Evolutionary conservation across 2,329 filamentous ascomycete species (phyloP).

Genomic region (Whalleya microplaca): DNA sequence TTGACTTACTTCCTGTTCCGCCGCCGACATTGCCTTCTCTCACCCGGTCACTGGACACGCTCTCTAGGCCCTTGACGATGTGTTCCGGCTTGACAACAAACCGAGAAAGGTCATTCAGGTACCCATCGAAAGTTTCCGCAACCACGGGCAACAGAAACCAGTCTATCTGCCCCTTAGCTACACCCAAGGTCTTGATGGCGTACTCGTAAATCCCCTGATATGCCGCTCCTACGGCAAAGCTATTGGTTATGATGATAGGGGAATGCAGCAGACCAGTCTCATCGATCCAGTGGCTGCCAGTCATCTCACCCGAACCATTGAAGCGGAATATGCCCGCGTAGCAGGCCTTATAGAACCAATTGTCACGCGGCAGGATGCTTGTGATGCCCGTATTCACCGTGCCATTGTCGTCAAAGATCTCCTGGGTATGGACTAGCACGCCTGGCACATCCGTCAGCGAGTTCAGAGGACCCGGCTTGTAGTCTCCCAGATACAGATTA

Average conservation of each 20-base stretch:
- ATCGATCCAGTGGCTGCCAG: conserved; percentile 63
- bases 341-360: conserved; percentile 50
- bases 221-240: conserved; percentile 59
- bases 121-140: conserved; percentile 66
- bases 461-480: conserved; percentile 49
- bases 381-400: conserved; percentile 55
- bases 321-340: conserved; percentile 61
- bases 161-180: conserved; percentile 48
- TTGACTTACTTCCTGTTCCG: conserved; percentile 56
- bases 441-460: conserved; percentile 56
- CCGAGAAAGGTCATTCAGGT: conserved; percentile 58
- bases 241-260: conserved; percentile 64
- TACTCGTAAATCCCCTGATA: conserved; percentile 64
- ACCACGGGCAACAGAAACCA: conserved; percentile 63
- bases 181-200: conserved; percentile 49
- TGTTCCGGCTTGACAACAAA: conserved; percentile 59
- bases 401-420: conserved; percentile 41
- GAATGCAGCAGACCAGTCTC: conserved; percentile 63
- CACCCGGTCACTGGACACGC: conserved; percentile 54
- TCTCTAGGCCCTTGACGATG: conserved; percentile 56
- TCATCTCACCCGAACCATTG: conserved; percentile 67
- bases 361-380: conserved; percentile 48
- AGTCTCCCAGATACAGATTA: conserved; percentile 47
- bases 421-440: conserved; percentile 50
- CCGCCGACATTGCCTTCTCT: conserved; percentile 67